Evolutionary conservation across 2,329 filamentous ascomycete species (phyloP), one percentile per base, ranked within the genome.

Genomic region (Fusarium sp.): DNA sequence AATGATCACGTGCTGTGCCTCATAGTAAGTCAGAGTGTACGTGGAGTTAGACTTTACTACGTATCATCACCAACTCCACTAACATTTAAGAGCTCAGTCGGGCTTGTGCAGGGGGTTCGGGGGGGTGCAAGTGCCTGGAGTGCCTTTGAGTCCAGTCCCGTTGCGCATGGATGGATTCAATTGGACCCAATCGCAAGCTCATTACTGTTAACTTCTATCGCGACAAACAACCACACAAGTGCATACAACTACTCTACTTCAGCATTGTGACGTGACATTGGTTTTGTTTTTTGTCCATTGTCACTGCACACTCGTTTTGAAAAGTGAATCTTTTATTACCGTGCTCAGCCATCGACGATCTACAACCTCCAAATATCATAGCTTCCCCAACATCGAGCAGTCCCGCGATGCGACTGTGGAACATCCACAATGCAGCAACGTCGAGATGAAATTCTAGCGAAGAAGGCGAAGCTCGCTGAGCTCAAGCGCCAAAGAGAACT

Each of bases 381-480:
- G 71, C 69, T 76, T 60, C 61, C 68, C 59, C 69, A 46, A 58
- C 50, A 63, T 68, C 63, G 64, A 63, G 63, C 63, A 68, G 76
- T 80, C 81, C 79, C 81, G 84, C 79, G 62, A 88, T 87, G 86
- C 83, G 84, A 81, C 77, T 81, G 76, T 78, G 75, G 76, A 79
- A 74, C 77, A 69, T 77, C 68, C 81, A 83, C 77, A 73, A 91
- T 91, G 86, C 89, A 91, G 83, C 91, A 95, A 86, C 92, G 95
- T 76, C 92, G 94, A 85, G 94, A 97, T 85, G 96, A 99, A 85
- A 97, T 99, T 75, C 86, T 96, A 76, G 95, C 94, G 74, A 99
- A 99, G 85, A 95, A 93, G 86, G 95, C 95, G 70, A 98, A 96
- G 86, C 93, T 99, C 76, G 95, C 93, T 52, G 96, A 98, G 87